phyloP scores from a whole-genome alignment of 1,284 basidiomycete species.

The Inonotus obliquus region DNA sequence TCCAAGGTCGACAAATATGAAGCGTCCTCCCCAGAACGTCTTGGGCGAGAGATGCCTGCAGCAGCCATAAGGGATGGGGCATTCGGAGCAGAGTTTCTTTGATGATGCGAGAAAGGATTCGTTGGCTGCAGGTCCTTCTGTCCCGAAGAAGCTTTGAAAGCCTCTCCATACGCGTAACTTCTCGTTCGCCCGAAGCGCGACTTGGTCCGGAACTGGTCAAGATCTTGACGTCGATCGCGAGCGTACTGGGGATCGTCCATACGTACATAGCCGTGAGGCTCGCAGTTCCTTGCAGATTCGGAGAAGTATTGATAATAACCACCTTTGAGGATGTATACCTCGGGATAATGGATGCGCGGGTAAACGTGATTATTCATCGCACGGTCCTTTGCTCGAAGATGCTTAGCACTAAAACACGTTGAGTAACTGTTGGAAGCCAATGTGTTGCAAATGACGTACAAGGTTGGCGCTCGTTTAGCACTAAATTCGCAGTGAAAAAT shows the following conservation, averaged over 20 bases:
- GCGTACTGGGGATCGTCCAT: conserved; percentile 94
- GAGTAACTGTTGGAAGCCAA: background rate
- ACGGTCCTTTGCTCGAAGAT: conserved; percentile 88
- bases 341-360: conserved; percentile 92
- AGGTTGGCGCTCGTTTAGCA: conserved; percentile 90
- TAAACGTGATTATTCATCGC: conserved; percentile 84
- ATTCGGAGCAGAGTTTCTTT: conserved; percentile 49
- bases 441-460: conserved; percentile 51
- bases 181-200: conserved; percentile 81
- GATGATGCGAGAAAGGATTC: conserved; percentile 36
- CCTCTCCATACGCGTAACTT: conserved; percentile 85
- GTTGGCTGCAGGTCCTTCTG: conserved; percentile 35
- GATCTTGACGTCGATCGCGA: conserved; percentile 74
- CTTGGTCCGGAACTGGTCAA: conserved; percentile 85
- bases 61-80: conserved; percentile 56
- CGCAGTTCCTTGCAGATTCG: conserved; percentile 62
- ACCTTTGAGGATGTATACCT: conserved; percentile 95
- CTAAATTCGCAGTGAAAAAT: conserved; percentile 99
- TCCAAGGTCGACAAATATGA: conserved; percentile 49
- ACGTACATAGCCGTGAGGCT: conserved; percentile 78
- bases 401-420: conserved; percentile 66
- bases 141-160: conserved; percentile 33
- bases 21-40: conserved; percentile 34
- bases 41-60: conserved; percentile 55
- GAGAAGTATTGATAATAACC: conserved; percentile 91